phyloP scores from a whole-genome alignment of 106 monocot genomes.

The Dioscorea zingiberensis region DNA sequence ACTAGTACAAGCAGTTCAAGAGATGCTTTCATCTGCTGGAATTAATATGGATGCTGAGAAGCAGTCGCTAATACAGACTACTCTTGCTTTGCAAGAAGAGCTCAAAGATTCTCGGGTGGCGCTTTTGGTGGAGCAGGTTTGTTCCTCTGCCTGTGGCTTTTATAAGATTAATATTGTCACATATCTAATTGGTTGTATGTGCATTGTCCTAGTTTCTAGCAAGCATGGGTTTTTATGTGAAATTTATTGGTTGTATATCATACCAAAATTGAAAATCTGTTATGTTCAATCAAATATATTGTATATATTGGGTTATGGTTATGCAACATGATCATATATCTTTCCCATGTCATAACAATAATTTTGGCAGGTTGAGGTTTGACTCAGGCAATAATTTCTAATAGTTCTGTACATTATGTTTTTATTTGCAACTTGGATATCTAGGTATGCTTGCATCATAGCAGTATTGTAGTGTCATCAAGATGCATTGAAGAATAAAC shows the following conservation, averaged over 20 bases:
- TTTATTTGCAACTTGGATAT: too few species aligned
- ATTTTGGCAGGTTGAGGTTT: too few species aligned
- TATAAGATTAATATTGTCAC: neutral
- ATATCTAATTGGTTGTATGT: too few species aligned
- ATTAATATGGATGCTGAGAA: constrained; percentile 74
- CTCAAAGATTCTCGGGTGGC: constrained; percentile 79
- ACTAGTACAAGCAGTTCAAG: constrained; percentile 83
- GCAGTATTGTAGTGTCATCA: too few species aligned
- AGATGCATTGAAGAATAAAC: too few species aligned
- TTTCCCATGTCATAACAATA: too few species aligned
- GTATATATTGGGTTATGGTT: too few species aligned
- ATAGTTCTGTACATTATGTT: too few species aligned
- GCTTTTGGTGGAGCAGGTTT: constrained; percentile 91
- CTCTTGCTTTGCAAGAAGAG: constrained; percentile 78
- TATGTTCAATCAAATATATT: too few species aligned
- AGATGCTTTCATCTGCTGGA: constrained; percentile 88
- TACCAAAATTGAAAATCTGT: neutral
- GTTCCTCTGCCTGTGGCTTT: constrained; percentile 9
- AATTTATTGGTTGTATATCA: neutral
- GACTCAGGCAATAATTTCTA: too few species aligned
- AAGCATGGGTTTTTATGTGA: neutral
- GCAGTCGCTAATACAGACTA: constrained; percentile 67
- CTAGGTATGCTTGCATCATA: too few species aligned
- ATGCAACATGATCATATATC: too few species aligned
- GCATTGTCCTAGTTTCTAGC: neutral